Conservation (phyloP, 805 yeast species). For the Saturnispora saitoi region DNA sequence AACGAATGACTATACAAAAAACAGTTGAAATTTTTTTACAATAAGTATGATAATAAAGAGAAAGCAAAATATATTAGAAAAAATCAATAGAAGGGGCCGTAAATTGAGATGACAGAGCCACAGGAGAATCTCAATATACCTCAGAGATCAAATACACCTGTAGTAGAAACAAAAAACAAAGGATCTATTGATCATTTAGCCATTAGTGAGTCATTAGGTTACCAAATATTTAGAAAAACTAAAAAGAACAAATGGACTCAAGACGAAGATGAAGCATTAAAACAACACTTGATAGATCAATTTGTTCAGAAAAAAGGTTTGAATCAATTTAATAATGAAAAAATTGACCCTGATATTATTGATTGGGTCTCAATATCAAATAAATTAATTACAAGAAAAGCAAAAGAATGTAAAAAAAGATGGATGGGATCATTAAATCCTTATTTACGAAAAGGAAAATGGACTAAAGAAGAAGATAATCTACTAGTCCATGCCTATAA, state of each 20-base stretch:
- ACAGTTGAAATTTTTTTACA: neutral
- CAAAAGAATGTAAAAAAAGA: constrained; percentile 78
- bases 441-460: constrained; percentile 67
- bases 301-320: constrained; percentile 16
- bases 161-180: constrained; percentile 11
- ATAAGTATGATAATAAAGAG: neutral
- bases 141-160: neutral
- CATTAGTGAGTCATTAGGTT: constrained; percentile 65
- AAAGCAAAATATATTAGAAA: neutral
- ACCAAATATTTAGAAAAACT: constrained; percentile 58
- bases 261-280: constrained; percentile 56
- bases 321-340: constrained; percentile 18
- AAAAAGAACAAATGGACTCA: constrained; percentile 66
- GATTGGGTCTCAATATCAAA: constrained; percentile 57
- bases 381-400: constrained; percentile 42
- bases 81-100: neutral
- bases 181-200: constrained; percentile 41
- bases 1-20: neutral
- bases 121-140: neutral
- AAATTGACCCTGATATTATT: constrained; percentile 33
- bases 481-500: constrained; percentile 53
- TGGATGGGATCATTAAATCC: constrained; percentile 88
- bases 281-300: constrained; percentile 33
- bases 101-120: constrained; percentile 1
- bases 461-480: constrained; percentile 79